Base-by-base conservation (phyloP, 2,329 filamentous ascomycete species). In the Pseudocercospora crystallina region DNA sequence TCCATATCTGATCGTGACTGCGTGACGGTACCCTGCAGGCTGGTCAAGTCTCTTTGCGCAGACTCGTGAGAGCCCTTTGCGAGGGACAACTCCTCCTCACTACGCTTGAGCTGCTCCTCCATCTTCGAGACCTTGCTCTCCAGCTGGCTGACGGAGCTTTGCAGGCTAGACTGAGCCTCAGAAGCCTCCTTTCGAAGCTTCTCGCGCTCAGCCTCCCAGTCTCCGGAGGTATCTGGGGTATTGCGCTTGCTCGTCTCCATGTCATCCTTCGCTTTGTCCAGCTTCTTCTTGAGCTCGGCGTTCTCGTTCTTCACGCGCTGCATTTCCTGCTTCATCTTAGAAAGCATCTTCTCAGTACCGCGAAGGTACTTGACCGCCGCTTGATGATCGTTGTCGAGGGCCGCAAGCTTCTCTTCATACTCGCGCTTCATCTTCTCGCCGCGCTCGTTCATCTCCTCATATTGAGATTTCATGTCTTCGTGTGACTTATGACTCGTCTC, bases 321-420 rank as follows among this genome's bases (percentile, higher is more conserved):
- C n/a, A 99, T 79, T 73, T 99, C 94, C 65, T 96, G 90, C 76
- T 97, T 97, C 80, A 99, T 92, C 71, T 95, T 92, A 72, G 94
- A 91, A 42, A 99, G 82, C 90, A 99, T 96, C 80, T 96, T 97
- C 73, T 99, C 94, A 1, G 94, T 97, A 51, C 94, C 94, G 72
- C 96, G 95, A 61, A 99, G 89, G 66, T 99, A 99, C 71, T 96
- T 94, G 43, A 97, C 91, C 12, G 94, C 92, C 36, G 94, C 96
- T 71, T 96, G 90, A 69, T 99, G 96, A 69, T 99, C 94, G 67
- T 91, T 95, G 72, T 97, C 91, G 30, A 99, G 83, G 67, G 96
- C 91, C 52, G 89, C 83, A 45, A 99, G 80, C 71, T 96, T 96
- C 69, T 96, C 91, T 56, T 91, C 87, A 73, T 95, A 97, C 40